phyloP scores from a whole-genome alignment of 495 filamentous ascomycete species.

The Gamarada debralockiae region DNA sequence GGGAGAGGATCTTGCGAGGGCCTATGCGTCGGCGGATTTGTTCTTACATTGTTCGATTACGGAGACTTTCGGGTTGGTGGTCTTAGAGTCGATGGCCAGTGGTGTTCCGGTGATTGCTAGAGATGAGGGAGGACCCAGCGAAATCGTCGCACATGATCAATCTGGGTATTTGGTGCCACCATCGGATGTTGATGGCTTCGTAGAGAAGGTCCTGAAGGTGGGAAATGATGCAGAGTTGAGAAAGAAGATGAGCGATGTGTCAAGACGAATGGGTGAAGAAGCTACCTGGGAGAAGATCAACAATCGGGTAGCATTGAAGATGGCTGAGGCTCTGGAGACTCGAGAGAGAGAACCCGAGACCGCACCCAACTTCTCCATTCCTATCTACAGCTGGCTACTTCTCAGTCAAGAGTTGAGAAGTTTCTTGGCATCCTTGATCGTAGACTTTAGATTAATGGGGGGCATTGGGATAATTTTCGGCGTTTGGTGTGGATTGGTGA shows the following conservation, averaged over 20 bases:
- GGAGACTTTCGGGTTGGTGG: constrained; percentile 63
- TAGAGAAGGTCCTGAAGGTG: constrained; percentile 38
- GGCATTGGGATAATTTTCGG: constrained; percentile 34
- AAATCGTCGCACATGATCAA: constrained; percentile 51
- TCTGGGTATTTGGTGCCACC: constrained; percentile 56
- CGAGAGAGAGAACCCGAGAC: background rate
- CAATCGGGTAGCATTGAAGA: constrained; percentile 54
- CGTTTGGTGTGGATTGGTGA: constrained; percentile 34
- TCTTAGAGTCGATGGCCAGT: constrained; percentile 63
- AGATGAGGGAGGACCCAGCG: constrained; percentile 60
- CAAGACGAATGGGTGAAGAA: constrained; percentile 47
- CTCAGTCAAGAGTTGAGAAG: constrained; percentile 13
- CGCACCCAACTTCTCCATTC: constrained; percentile 13
- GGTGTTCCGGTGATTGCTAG: constrained; percentile 59
- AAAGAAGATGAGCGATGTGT: constrained; percentile 32
- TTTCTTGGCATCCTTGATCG: constrained; percentile 8
- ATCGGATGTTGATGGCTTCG: constrained; percentile 48
- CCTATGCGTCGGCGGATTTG: constrained; percentile 57
- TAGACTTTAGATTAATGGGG: constrained; percentile 27
- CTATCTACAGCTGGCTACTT: constrained; percentile 22
- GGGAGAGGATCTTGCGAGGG: constrained; percentile 47
- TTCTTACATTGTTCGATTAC: constrained; percentile 64
- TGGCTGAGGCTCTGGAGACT: constrained; percentile 44
- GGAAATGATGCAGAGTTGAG: constrained; percentile 34
- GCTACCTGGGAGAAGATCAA: constrained; percentile 64